Evolutionary conservation across 2,329 filamentous ascomycete species (phyloP).

Genomic region (Dactylonectria estremocensis): DNA sequence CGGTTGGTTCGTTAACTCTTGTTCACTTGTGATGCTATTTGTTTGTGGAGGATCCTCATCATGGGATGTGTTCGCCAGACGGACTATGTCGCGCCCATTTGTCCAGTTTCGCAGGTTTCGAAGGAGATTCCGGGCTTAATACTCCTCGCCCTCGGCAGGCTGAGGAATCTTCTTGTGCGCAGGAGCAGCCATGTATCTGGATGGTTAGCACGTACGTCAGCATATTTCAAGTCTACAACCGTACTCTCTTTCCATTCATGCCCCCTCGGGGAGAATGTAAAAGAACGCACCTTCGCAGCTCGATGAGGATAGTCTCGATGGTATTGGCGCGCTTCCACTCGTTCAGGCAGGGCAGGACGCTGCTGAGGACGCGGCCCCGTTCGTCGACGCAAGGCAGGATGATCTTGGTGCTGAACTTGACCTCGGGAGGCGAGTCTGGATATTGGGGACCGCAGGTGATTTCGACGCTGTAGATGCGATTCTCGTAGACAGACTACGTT

Average conservation of each 20-base stretch:
- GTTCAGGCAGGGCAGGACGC: constrained; percentile 86
- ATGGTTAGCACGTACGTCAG: neutral
- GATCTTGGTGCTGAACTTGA: constrained; percentile 94
- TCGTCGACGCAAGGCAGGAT: constrained; percentile 96
- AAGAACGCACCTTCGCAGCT: constrained; percentile 78
- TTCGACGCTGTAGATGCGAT: constrained; percentile 98
- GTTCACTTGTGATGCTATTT: constrained; percentile 27
- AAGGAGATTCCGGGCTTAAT: constrained; percentile 45
- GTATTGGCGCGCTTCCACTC: constrained; percentile 95
- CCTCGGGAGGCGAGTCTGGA: constrained; percentile 88
- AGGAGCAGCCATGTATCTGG: constrained; percentile 92
- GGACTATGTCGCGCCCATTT: constrained; percentile 10
- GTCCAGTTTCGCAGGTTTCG: constrained; percentile 11
- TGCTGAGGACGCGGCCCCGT: constrained; percentile 87
- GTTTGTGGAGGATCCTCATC: constrained; percentile 15
- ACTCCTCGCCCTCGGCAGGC: constrained; percentile 84
- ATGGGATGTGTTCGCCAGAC: constrained; percentile 18
- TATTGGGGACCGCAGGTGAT: constrained; percentile 95
- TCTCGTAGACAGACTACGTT: constrained; percentile 90
- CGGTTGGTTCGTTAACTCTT: constrained; percentile 37
- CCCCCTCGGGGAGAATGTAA: no score
- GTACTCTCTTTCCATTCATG: neutral
- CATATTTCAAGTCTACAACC: neutral
- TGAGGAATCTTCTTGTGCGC: constrained; percentile 96
- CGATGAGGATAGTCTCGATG: constrained; percentile 94